phyloP scores from a whole-genome alignment of 2,329 filamentous ascomycete genomes.

The Aspergillus caelatus region DNA sequence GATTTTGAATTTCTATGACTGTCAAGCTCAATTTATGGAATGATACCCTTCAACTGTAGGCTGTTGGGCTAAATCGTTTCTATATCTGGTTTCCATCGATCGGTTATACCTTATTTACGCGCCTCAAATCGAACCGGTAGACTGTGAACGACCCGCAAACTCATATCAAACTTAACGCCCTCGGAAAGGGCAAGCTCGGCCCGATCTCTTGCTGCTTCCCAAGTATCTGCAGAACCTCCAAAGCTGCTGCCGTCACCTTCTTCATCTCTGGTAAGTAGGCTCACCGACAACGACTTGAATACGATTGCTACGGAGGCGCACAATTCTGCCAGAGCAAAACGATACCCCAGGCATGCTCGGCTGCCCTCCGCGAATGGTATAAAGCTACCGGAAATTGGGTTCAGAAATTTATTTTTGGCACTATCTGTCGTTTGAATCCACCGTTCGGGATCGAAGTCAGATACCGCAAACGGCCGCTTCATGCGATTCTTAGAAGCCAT shows the following conservation, averaged over 20 bases:
- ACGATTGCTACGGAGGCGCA: slow-evolving; percentile 1
- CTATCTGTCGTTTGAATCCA: no score
- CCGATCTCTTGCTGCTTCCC: background rate
- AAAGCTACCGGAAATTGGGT: background rate
- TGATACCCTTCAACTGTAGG: no score
- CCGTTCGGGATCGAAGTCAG: no score
- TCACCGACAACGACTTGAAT: background rate
- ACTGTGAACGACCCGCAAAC: slow-evolving; percentile 1
- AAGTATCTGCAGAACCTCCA: background rate
- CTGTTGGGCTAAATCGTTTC: no score
- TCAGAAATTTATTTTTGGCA: no score
- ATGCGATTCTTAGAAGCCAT: background rate
- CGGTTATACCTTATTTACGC: no score
- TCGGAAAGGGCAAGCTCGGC: slow-evolving; percentile 4
- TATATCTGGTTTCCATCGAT: no score
- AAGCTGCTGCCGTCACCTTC: no score
- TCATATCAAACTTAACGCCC: slow-evolving; percentile 7
- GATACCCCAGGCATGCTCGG: slow-evolving; percentile 1
- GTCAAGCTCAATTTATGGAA: no score
- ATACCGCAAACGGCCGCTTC: no score
- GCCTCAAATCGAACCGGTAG: slow-evolving; percentile 1
- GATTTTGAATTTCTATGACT: no score
- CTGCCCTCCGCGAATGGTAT: slow-evolving; percentile 6
- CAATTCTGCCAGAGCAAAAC: slow-evolving; percentile 3
- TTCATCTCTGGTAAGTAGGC: no score